Conservation (phyloP, 306 rosid species). For the Sphenostylis stenocarpa region DNA sequence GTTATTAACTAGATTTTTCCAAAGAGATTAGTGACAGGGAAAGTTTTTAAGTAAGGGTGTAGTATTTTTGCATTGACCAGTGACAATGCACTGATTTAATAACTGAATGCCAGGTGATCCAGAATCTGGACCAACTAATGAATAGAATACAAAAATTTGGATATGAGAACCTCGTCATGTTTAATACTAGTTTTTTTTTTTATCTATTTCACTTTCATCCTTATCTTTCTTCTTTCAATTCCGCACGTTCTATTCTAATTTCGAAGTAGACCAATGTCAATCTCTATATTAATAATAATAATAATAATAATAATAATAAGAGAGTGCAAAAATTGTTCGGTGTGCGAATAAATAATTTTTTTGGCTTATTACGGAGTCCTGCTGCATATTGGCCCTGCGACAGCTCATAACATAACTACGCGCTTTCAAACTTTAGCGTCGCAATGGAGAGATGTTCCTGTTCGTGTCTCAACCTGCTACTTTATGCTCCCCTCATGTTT, state of each 20-base stretch:
- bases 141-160: too few species aligned
- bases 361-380: neutral
- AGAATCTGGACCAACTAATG: neutral
- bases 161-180: too few species aligned
- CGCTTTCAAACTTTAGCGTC: neutral
- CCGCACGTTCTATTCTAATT: neutral
- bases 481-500: conserved; percentile 1
- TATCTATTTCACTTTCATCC: too few species aligned
- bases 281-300: neutral
- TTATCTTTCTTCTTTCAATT: too few species aligned
- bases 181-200: too few species aligned
- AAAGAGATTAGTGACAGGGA: too few species aligned
- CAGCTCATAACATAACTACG: neutral
- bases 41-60: too few species aligned
- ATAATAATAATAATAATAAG: too few species aligned
- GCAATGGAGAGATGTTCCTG: neutral
- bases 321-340: too few species aligned
- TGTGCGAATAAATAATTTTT: neutral
- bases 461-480: neutral
- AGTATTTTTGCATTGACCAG: too few species aligned
- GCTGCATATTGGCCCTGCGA: neutral
- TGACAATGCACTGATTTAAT: neutral
- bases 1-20: too few species aligned
- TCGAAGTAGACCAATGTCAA: too few species aligned
- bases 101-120: neutral